Conservation (phyloP, 305 asterid species). For the Rubia tinctorum region DNA sequence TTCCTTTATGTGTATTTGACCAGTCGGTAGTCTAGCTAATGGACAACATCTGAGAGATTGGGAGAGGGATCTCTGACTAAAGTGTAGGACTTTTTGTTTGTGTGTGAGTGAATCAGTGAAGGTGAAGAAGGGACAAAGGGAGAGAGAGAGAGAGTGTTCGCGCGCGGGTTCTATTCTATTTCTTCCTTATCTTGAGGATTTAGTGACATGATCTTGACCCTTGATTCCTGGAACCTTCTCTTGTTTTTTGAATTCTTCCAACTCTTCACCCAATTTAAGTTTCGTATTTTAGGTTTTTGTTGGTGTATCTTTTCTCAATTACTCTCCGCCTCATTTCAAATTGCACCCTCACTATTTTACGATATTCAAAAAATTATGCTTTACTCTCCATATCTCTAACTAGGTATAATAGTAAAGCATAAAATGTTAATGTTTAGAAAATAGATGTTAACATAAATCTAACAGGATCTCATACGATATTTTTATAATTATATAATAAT, state of each 20-base stretch:
- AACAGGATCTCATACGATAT: too few species aligned
- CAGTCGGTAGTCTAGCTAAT: conserved; percentile 6
- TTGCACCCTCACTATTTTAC: too few species aligned
- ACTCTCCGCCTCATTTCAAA: neutral
- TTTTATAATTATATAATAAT: too few species aligned
- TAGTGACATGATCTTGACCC: conserved; percentile 63
- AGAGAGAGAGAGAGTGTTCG: conserved; percentile 16
- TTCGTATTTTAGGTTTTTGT: neutral
- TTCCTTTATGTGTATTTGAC: neutral
- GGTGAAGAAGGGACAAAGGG: conserved; percentile 11
- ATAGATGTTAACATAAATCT: too few species aligned
- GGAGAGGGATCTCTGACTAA: conserved; percentile 14
- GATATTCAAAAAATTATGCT: too few species aligned
- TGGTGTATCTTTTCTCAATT: neutral
- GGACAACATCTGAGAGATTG: conserved; percentile 19
- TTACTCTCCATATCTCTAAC: too few species aligned
- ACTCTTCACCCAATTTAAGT: conserved; percentile 20
- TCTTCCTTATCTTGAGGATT: conserved; percentile 60
- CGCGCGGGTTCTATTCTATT: conserved; percentile 9
- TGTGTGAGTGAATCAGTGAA: neutral
- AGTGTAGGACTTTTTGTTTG: neutral
- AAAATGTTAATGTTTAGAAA: too few species aligned
- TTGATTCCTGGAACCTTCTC: conserved; percentile 72
- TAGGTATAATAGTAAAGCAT: too few species aligned
- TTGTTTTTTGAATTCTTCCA: conserved; percentile 29